phyloP scores from a whole-genome alignment of 257 asterid genomes.

The Apocynum venetum region DNA sequence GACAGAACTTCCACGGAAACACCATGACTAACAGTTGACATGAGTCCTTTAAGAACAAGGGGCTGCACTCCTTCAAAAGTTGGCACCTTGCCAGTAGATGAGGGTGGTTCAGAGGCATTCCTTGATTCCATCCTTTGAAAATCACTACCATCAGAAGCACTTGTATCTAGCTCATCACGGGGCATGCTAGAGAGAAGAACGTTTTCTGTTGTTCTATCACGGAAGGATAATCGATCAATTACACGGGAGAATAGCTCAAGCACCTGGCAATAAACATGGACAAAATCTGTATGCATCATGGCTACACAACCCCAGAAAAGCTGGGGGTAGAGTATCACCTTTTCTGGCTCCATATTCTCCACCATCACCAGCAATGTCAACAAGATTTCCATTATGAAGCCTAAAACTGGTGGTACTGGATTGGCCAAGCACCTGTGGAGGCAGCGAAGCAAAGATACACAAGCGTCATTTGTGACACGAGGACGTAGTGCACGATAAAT shows the following conservation, averaged over 20 bases:
- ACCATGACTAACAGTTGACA: constrained; percentile 84
- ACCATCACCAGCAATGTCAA: constrained; percentile 98
- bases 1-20: constrained; percentile 90
- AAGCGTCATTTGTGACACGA: constrained; percentile 89
- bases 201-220: constrained; percentile 94
- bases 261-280: constrained; percentile 96
- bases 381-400: constrained; percentile 89
- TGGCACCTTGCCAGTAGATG: constrained; percentile 65
- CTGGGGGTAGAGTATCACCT: constrained; percentile 94
- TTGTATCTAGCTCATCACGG: constrained; percentile 70
- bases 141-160: constrained; percentile 50
- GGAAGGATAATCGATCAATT: constrained; percentile 80
- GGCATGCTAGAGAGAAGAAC: constrained; percentile 99
- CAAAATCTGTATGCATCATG: constrained; percentile 97
- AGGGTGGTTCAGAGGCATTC: constrained; percentile 44
- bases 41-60: constrained; percentile 90
- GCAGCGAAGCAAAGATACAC: constrained; percentile 92
- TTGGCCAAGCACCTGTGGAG: constrained; percentile 90
- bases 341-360: constrained; percentile 98
- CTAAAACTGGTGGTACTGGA: constrained; percentile 93
- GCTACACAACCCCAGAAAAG: constrained; percentile 99
- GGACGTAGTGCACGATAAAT: constrained; percentile 96
- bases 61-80: constrained; percentile 95
- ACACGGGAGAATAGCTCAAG: constrained; percentile 97
- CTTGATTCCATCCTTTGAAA: constrained; percentile 68